phyloP scores from a whole-genome alignment of 345 rosid genomes.

The Bruguiera gymnorhiza region DNA sequence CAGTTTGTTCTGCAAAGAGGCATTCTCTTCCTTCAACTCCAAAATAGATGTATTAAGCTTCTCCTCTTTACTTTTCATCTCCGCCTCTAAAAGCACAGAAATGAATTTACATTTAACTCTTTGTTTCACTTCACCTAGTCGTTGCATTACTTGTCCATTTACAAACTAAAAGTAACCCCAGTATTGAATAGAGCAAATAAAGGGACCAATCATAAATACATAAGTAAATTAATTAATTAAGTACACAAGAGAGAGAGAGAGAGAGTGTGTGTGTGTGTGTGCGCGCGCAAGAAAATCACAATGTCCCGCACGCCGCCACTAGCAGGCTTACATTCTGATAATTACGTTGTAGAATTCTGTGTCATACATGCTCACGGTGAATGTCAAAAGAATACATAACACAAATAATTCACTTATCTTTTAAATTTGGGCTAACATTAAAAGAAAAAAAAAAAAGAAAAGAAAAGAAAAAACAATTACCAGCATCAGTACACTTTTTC shows the following conservation, averaged over 20 bases:
- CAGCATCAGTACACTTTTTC: conserved; percentile 49
- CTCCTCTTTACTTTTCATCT: conserved; percentile 56
- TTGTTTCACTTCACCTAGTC: not conserved
- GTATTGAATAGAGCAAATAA: not conserved
- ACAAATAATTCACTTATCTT: too few relatives aligned
- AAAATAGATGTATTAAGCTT: conserved; percentile 35
- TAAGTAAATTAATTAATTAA: too few relatives aligned
- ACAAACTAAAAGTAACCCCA: not conserved
- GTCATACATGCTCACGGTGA: too few relatives aligned
- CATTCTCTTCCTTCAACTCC: conserved; percentile 47
- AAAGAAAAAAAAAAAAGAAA: not conserved
- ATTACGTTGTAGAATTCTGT: too few relatives aligned
- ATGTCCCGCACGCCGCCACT: too few relatives aligned
- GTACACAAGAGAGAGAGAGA: too few relatives aligned
- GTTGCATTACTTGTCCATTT: not conserved
- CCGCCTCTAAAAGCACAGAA: conserved; percentile 41
- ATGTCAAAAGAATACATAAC: too few relatives aligned
- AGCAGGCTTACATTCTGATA: too few relatives aligned
- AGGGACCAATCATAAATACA: too few relatives aligned
- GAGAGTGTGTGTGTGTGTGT: too few relatives aligned
- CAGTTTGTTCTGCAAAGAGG: conserved; percentile 47
- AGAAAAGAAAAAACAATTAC: conserved; percentile 27
- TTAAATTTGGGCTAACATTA: too few relatives aligned
- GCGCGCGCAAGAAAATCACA: too few relatives aligned
- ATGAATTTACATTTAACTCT: conserved; percentile 8